A percentile compares a stretch with the other conserved stretches of the same genome.
phyloP scores from a whole-genome alignment of 495 filamentous ascomycete genomes.

The Parachaetomium inaequale region DNA sequence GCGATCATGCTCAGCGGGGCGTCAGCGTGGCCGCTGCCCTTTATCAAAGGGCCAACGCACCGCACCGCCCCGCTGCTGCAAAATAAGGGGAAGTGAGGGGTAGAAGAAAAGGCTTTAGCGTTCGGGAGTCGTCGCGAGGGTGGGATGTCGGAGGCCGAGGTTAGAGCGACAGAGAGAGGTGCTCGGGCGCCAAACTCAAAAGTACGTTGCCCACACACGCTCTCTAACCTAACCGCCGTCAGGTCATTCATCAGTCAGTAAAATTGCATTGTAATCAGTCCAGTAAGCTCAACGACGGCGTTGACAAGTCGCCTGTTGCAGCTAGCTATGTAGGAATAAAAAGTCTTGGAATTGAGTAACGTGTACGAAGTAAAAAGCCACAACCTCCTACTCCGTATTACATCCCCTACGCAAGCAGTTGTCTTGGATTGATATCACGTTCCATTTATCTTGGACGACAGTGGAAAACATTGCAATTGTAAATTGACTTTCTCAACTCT shows the following conservation, averaged over 20 bases:
- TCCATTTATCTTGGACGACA: not conserved
- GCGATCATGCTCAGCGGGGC: no score
- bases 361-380: not conserved
- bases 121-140: not conserved
- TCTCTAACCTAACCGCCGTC: not conserved
- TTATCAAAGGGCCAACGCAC: no score
- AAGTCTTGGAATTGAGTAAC: not conserved
- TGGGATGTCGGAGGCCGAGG: not conserved
- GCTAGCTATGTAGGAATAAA: not conserved
- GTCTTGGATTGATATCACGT: not conserved
- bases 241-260: conserved; percentile 1
- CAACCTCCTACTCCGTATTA: not conserved
- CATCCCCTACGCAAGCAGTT: not conserved
- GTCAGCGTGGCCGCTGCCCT: no score
- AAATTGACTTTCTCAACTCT: not conserved
- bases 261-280: not conserved
- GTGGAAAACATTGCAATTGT: not conserved
- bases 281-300: not conserved
- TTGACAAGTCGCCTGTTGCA: not conserved
- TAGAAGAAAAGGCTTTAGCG: not conserved
- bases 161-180: not conserved
- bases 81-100: not conserved
- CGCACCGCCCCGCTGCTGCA: not conserved
- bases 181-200: not conserved
- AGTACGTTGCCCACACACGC: conserved; percentile 4